These are phyloP conservation scores for Psidium friedrichsthalianum DNA, from an alignment of 345 rosid species.

Conservation along the genomic window DNA sequence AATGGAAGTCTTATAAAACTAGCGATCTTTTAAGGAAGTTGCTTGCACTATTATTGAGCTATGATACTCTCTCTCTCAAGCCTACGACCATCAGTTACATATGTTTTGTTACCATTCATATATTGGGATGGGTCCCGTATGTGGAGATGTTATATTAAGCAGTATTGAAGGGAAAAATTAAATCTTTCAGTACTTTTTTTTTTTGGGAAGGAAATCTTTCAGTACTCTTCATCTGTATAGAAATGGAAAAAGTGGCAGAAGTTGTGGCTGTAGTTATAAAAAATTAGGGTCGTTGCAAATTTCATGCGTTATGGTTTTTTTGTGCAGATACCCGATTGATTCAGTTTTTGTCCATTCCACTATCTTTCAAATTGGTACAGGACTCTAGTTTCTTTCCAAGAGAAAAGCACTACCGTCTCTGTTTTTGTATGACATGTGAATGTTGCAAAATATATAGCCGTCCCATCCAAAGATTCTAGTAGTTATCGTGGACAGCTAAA, in stretches of 20 bases:
- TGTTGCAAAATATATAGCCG: background rate
- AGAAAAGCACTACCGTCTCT: background rate
- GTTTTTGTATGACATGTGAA: background rate
- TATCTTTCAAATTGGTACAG: background rate
- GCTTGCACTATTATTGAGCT: background rate
- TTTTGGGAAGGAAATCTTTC: background rate
- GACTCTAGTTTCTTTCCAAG: background rate
- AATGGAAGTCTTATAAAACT: background rate
- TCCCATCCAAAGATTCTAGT: background rate
- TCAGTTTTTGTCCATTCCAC: background rate
- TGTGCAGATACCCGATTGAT: background rate
- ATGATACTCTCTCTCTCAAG: background rate
- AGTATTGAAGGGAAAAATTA: background rate
- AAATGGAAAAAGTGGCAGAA: background rate
- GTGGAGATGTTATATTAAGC: background rate
- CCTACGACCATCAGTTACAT: background rate
- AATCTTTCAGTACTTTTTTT: background rate
- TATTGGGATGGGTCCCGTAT: background rate
- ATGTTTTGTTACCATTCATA: background rate
- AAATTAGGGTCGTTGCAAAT: background rate
- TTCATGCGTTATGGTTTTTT: background rate
- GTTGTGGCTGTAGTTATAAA: background rate
- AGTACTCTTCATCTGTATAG: background rate
- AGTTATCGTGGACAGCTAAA: background rate
- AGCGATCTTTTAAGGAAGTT: background rate